phyloP scores from a whole-genome alignment of 2,329 filamentous ascomycete species.

The Hirsutella minnesotensis region DNA sequence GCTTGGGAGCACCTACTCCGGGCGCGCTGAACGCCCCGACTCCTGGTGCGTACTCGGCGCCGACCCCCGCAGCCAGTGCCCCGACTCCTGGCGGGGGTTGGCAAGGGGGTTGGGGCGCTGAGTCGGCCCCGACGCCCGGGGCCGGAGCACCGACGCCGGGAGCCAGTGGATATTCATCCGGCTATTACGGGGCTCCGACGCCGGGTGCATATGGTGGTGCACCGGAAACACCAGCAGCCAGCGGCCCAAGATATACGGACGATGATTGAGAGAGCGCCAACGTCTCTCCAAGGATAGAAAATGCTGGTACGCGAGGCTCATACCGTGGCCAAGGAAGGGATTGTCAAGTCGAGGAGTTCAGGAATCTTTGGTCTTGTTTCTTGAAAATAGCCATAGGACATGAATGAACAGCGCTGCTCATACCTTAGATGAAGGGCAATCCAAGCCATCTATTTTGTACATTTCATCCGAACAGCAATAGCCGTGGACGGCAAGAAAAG shows the following conservation, averaged over 20 bases:
- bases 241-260: conserved; percentile 41
- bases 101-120: conserved; percentile 46
- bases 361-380: too few species aligned
- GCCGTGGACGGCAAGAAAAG: too few species aligned
- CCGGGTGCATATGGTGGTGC: conserved; percentile 46
- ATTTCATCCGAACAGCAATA: too few species aligned
- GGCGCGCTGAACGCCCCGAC: conserved; percentile 58
- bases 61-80: conserved; percentile 51
- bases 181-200: conserved; percentile 47
- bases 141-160: conserved; percentile 59
- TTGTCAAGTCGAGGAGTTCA: too few species aligned
- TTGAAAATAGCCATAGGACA: too few species aligned
- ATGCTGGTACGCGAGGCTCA: not conserved
- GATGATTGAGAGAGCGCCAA: conserved; percentile 24
- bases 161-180: conserved; percentile 37
- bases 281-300: not conserved
- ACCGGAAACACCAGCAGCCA: conserved; percentile 50
- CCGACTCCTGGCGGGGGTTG: conserved; percentile 58
- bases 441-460: too few species aligned
- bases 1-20: conserved; percentile 47
- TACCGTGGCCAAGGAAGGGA: too few species aligned
- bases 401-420: too few species aligned
- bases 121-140: conserved; percentile 55
- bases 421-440: too few species aligned
- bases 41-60: conserved; percentile 54